These are phyloP conservation scores for Nadsonia fulvescens DNA, from an alignment of 805 yeast species.

Conservation along the genomic window DNA sequence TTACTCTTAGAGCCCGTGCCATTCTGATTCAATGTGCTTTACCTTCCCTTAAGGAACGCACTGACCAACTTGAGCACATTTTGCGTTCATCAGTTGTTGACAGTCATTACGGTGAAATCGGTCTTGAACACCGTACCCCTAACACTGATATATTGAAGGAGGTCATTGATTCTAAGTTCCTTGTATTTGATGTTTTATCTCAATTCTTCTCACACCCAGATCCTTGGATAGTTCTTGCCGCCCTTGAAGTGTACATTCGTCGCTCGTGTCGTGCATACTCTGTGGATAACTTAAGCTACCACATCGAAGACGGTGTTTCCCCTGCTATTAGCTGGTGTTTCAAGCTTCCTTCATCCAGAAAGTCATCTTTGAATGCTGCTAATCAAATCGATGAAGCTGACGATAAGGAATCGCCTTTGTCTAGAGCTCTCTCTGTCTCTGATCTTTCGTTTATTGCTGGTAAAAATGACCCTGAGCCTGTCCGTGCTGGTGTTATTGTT, in stretches of 20 bases:
- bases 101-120: conserved; percentile 73
- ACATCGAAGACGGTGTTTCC: conserved; percentile 24
- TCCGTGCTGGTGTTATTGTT: conserved; percentile 71
- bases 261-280: conserved; percentile 95
- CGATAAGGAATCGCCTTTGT: conserved; percentile 9
- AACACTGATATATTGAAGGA: conserved; percentile 65
- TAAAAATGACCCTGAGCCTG: conserved; percentile 38
- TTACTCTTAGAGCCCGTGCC: conserved; percentile 88
- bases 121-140: conserved; percentile 62
- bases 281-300: conserved; percentile 55
- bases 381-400: conserved; percentile 11
- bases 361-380: conserved; percentile 56
- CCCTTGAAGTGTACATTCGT: conserved; percentile 90
- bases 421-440: conserved; percentile 75
- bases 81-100: conserved; percentile 81
- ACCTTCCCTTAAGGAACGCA: conserved; percentile 90
- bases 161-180: conserved; percentile 89
- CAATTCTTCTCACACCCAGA: conserved; percentile 76
- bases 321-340: conserved; percentile 81
- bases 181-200: conserved; percentile 87
- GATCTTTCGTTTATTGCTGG: conserved; percentile 77
- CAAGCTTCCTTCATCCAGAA: conserved; percentile 55
- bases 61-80: conserved; percentile 94
- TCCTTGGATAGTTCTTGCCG: conserved; percentile 83
- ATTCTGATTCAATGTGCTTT: conserved; percentile 89